Evolutionary conservation across 495 filamentous ascomycete species (phyloP).

Genomic region (Penicillium bialowiezense): DNA sequence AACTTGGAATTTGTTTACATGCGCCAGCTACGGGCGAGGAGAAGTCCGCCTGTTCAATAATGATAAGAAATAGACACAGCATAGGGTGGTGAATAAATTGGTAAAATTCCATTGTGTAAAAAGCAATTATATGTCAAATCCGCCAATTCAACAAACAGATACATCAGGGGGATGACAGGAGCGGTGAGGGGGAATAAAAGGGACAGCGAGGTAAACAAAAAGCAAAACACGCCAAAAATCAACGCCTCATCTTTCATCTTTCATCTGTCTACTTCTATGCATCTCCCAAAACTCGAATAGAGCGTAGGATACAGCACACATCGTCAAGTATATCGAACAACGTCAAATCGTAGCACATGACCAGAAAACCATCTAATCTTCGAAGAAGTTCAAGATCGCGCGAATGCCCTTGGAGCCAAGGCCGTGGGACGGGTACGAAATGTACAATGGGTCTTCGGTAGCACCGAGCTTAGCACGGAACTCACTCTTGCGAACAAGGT

Average conservation of each 20-base stretch:
- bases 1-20: too few species aligned
- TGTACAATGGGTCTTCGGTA: conserved; percentile 71
- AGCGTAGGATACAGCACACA: neutral
- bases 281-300: neutral
- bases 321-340: neutral
- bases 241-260: neutral
- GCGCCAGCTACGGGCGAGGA: too few species aligned
- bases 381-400: conserved; percentile 80
- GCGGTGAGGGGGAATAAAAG: conserved; percentile 25
- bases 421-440: conserved; percentile 78
- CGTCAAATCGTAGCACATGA: conserved; percentile 8
- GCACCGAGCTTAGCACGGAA: conserved; percentile 85
- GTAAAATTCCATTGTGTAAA: neutral
- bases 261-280: conserved; percentile 7
- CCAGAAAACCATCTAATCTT: conserved; percentile 47
- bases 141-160: neutral
- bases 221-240: neutral
- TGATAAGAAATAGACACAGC: neutral
- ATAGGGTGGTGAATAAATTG: neutral
- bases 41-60: too few species aligned
- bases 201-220: neutral
- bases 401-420: conserved; percentile 71
- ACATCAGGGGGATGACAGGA: conserved; percentile 20
- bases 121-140: neutral
- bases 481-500: conserved; percentile 77